phyloP scores from a whole-genome alignment of 768 basidiomycete genomes.

The Phaeotremella fagi region DNA sequence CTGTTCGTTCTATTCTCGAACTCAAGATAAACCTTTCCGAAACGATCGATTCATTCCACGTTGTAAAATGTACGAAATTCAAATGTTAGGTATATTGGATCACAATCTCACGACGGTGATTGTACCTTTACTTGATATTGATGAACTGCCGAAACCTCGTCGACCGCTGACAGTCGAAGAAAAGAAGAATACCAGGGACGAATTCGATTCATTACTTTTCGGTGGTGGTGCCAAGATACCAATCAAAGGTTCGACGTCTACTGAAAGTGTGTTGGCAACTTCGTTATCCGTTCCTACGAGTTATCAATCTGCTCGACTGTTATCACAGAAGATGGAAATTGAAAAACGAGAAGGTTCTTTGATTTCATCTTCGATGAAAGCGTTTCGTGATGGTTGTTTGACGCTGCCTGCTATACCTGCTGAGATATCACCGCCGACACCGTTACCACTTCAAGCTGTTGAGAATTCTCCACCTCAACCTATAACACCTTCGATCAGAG shows the following conservation, averaged over 20 bases:
- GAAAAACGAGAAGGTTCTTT: constrained; percentile 3
- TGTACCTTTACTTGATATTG: constrained; percentile 56
- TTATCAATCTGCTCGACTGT: constrained; percentile 37
- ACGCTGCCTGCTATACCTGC: neutral
- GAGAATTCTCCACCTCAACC: constrained; percentile 1
- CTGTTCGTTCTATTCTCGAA: constrained; percentile 49
- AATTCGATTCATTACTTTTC: constrained; percentile 38
- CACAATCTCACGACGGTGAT: constrained; percentile 88
- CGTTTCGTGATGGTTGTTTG: neutral
- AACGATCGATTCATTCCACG: constrained; percentile 75
- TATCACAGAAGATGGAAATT: constrained; percentile 19
- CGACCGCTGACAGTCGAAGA: constrained; percentile 20
- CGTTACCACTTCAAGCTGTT: too few relatives aligned
- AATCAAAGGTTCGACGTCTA: constrained; percentile 2
- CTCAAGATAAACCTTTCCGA: constrained; percentile 51
- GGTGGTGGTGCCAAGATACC: constrained; percentile 5
- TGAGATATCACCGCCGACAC: neutral
- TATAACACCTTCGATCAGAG: neutral
- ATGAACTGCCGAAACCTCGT: constrained; percentile 19
- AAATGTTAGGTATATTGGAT: constrained; percentile 86
- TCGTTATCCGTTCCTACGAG: constrained; percentile 16
- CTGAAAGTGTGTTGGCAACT: constrained; percentile 10
- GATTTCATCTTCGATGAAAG: neutral
- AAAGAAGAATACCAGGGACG: constrained; percentile 22
- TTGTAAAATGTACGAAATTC: constrained; percentile 95